A percentile compares a stretch with the other conserved stretches of the same genome.
These are phyloP conservation scores for Pseudophaeomoniella oleicola DNA, from an alignment of 2,329 filamentous ascomycete species.

Conservation along the genomic window DNA sequence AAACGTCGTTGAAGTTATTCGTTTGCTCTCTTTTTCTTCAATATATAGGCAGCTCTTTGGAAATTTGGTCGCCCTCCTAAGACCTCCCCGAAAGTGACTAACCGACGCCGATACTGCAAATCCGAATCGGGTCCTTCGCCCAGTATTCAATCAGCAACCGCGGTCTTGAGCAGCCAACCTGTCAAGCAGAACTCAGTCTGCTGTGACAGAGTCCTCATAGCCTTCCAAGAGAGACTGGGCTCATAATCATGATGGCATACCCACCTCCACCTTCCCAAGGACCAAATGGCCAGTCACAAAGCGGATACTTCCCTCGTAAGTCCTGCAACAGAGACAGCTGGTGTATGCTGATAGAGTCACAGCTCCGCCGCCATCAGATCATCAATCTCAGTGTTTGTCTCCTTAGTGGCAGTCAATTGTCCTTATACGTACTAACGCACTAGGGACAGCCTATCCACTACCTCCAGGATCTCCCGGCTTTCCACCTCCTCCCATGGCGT, in stretches of 20 bases:
- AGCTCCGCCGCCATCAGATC: neutral
- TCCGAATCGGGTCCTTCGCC: too few species aligned
- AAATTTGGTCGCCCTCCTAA: too few species aligned
- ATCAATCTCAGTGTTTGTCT: neutral
- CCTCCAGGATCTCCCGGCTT: slow-evolving; percentile 7
- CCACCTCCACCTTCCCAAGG: slow-evolving; percentile 7
- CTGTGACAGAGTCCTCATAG: neutral
- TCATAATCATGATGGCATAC: slow-evolving; percentile 4
- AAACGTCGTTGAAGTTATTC: too few species aligned
- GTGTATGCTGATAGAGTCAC: neutral
- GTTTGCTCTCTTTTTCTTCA: too few species aligned
- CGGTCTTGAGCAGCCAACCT: neutral
- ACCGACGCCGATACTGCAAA: too few species aligned
- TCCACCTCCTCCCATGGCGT: slow-evolving; percentile 8
- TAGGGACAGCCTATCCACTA: neutral
- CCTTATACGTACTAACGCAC: neutral
- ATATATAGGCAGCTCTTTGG: too few species aligned
- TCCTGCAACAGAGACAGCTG: slow-evolving; percentile 1
- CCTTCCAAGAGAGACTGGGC: slow-evolving; percentile 3
- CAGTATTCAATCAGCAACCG: neutral
- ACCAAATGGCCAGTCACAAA: slow-evolving; percentile 1
- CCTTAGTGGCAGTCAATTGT: neutral
- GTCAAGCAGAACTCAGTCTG: neutral
- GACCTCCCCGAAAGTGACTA: neutral
- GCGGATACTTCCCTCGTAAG: slow-evolving; percentile 8